Evolutionary conservation across 225 moss, liverwort and hornwort species (phyloP).

Genomic region (Pleurozium schreberi): DNA sequence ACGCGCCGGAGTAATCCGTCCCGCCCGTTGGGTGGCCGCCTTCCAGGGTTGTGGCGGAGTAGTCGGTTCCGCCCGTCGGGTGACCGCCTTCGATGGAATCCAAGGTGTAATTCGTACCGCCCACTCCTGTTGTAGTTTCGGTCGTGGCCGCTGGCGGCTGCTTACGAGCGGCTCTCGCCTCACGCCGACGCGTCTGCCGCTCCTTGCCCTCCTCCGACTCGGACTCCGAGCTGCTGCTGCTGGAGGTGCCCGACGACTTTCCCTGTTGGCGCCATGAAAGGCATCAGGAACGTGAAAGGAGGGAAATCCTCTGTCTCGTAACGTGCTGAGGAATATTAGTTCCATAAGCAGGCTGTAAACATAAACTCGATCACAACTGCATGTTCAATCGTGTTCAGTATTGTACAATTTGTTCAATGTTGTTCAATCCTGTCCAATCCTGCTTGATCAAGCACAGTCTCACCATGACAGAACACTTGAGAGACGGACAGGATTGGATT

Average conservation of each 20-base stretch:
- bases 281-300: background rate
- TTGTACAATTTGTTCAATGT: background rate
- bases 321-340: too few species aligned
- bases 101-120: constrained; percentile 8
- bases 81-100: constrained; percentile 12
- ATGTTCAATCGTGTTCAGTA: background rate
- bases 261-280: background rate
- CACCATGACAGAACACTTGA: background rate
- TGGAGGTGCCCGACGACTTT: background rate
- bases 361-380: background rate
- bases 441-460: background rate
- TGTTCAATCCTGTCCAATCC: background rate
- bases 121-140: background rate
- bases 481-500: background rate
- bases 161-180: constrained; percentile 2
- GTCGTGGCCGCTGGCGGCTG: background rate
- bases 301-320: background rate
- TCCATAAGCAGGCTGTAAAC: too few species aligned
- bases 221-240: constrained; percentile 16
- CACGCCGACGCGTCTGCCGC: constrained; percentile 17
- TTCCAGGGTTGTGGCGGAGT: background rate
- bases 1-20: constrained; percentile 12
- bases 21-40: background rate
- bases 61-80: constrained; percentile 13
- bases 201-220: constrained; percentile 20